phyloP scores from a whole-genome alignment of 164 flowering plant genomes.

The Liquidambar formosana region DNA sequence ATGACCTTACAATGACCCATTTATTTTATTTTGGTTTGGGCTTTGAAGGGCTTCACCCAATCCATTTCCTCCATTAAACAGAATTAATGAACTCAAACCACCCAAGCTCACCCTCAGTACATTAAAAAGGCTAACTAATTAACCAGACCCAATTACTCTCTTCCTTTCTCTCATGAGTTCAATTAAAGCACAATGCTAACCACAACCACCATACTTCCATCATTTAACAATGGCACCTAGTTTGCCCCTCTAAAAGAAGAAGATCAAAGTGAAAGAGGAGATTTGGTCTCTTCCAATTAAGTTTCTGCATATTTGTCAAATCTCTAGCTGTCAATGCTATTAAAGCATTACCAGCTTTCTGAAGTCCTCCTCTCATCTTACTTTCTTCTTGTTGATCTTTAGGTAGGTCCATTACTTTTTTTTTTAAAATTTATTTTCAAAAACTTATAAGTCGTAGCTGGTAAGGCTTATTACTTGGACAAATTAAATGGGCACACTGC shows the following conservation, averaged over 20 bases:
- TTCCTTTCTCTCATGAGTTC: constrained; percentile 1
- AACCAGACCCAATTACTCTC: neutral
- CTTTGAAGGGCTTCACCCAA: too few species aligned
- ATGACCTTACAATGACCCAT: neutral
- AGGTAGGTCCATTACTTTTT: too few species aligned
- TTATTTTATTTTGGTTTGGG: neutral
- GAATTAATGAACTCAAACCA: neutral
- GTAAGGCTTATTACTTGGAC: too few species aligned
- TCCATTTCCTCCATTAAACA: neutral
- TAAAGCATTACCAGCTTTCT: too few species aligned
- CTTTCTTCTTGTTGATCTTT: too few species aligned
- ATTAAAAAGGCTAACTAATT: neutral
- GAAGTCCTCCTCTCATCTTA: too few species aligned
- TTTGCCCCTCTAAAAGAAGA: neutral
- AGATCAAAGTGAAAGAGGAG: neutral
- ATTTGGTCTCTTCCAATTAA: neutral
- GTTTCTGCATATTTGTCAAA: too few species aligned
- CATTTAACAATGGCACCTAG: neutral
- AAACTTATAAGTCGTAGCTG: too few species aligned
- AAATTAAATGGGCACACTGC: too few species aligned
- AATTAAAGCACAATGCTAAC: neutral
- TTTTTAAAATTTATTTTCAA: too few species aligned
- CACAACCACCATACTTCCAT: neutral
- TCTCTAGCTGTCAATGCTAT: too few species aligned
- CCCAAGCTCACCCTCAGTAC: neutral